Conservation (phyloP, 176 grass and related monocot species). For the Pontederia crassipes region DNA sequence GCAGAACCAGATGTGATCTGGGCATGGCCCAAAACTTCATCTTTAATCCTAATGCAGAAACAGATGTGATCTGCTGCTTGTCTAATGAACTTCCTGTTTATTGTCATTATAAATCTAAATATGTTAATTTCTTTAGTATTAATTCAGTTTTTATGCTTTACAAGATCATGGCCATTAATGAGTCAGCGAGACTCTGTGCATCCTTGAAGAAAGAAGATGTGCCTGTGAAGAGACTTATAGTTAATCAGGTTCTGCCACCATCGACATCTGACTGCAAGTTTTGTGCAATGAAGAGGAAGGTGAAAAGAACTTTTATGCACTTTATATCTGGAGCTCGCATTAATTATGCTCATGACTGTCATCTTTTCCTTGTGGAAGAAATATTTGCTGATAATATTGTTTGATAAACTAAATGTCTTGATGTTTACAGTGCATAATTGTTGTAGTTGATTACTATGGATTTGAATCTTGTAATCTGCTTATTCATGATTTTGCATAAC, state of each 20-base stretch:
- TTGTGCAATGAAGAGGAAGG: slow-evolving; percentile 98
- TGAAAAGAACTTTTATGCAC: slow-evolving; percentile 13
- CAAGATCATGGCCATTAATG: slow-evolving; percentile 85
- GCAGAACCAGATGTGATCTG: too few relatives aligned
- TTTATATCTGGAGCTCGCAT: not conserved
- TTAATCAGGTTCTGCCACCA: slow-evolving; percentile 92
- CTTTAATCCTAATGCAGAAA: too few relatives aligned
- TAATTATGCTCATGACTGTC: not conserved
- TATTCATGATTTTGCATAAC: too few relatives aligned
- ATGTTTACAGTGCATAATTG: too few relatives aligned
- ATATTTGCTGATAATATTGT: too few relatives aligned
- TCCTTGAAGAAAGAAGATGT: slow-evolving; percentile 88
- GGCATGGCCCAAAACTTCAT: too few relatives aligned
- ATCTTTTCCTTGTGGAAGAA: too few relatives aligned
- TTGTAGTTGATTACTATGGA: too few relatives aligned
- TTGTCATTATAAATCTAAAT: not conserved
- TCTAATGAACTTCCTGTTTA: not conserved
- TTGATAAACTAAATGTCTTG: too few relatives aligned
- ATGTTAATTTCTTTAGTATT: not conserved
- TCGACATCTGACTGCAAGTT: slow-evolving; percentile 89
- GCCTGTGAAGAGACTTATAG: slow-evolving; percentile 73
- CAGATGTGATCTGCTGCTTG: too few relatives aligned
- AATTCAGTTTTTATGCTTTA: not conserved
- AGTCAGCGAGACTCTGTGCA: slow-evolving; percentile 66
- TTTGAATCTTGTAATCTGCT: too few relatives aligned